A percentile compares a stretch with the other conserved stretches of the same genome.
phyloP scores from a whole-genome alignment of 2,329 filamentous ascomycete species.

The Aspergillus oerlinghausenensis region DNA sequence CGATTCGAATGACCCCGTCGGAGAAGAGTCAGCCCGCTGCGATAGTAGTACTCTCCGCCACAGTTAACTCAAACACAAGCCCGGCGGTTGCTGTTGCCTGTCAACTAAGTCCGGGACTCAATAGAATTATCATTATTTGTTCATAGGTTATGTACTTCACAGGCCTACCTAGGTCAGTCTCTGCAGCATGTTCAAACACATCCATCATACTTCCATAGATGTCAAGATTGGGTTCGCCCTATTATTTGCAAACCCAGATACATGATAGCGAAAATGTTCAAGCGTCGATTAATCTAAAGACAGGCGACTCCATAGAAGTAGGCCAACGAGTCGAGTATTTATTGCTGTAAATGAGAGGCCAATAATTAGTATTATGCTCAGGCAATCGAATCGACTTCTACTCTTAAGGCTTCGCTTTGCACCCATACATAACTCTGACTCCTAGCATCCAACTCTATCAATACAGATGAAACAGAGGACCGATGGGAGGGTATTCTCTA shows the following conservation, averaged over 20 bases:
- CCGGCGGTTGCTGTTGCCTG: neutral
- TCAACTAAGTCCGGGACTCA: neutral
- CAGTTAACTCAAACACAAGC: too few species aligned
- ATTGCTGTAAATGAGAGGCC: too few species aligned
- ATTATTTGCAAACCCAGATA: constrained; percentile 27
- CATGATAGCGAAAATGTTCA: constrained; percentile 43
- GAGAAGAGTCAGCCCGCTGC: too few species aligned
- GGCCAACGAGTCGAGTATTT: too few species aligned
- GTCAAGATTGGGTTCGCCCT: too few species aligned
- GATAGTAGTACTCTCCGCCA: too few species aligned
- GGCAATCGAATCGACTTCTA: neutral
- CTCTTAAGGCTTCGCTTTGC: neutral
- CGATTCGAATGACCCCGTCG: too few species aligned
- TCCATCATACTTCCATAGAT: too few species aligned
- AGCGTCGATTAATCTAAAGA: constrained; percentile 1
- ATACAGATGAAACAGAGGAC: constrained; percentile 3
- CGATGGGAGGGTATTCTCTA: constrained; percentile 1
- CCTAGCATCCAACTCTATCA: neutral
- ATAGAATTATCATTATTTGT: neutral
- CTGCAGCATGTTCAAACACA: too few species aligned
- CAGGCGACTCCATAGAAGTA: too few species aligned
- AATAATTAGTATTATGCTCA: neutral
- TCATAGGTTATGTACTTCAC: neutral
- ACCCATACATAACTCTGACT: too few species aligned
- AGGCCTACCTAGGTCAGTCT: too few species aligned